Evolutionary conservation across 352 stramenopile species (phyloP).

Genomic region (Aphanomyces astaci): DNA sequence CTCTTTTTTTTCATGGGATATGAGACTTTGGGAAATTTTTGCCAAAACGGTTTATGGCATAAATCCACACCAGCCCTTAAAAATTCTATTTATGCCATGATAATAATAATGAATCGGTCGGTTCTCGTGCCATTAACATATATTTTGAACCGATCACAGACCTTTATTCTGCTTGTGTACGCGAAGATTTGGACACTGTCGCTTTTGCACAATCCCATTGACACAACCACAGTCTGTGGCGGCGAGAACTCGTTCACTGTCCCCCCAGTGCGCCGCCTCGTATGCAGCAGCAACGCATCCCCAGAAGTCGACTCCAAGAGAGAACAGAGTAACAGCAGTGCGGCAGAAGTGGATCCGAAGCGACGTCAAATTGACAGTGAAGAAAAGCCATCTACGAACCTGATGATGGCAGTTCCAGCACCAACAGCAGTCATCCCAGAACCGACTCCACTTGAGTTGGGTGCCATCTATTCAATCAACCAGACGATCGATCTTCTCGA

Average conservation of each 20-base stretch:
- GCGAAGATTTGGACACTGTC: slow-evolving; percentile 7
- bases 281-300: slow-evolving; percentile 14
- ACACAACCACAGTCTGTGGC: slow-evolving; percentile 16
- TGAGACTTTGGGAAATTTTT: too few relatives aligned
- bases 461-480: slow-evolving; percentile 22
- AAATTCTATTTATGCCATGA: too few relatives aligned
- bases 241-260: slow-evolving; percentile 15
- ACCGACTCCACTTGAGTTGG: slow-evolving; percentile 19
- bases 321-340: slow-evolving; percentile 16
- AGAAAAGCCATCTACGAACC: slow-evolving; percentile 18
- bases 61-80: too few relatives aligned
- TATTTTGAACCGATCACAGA: slow-evolving; percentile 4
- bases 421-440: slow-evolving; percentile 17
- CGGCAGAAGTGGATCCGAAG: slow-evolving; percentile 16
- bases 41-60: neutral
- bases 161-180: neutral
- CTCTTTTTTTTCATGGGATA: too few relatives aligned
- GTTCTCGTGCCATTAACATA: too few relatives aligned
- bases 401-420: slow-evolving; percentile 12
- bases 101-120: too few relatives aligned
- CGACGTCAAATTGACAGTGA: slow-evolving; percentile 23
- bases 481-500: slow-evolving; percentile 17
- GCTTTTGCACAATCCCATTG: slow-evolving; percentile 20
- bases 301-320: slow-evolving; percentile 23
- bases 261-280: slow-evolving; percentile 13